Evolutionary conservation across 805 yeast genomes (phyloP).

Genomic region (Spathaspora passalidarum): DNA sequence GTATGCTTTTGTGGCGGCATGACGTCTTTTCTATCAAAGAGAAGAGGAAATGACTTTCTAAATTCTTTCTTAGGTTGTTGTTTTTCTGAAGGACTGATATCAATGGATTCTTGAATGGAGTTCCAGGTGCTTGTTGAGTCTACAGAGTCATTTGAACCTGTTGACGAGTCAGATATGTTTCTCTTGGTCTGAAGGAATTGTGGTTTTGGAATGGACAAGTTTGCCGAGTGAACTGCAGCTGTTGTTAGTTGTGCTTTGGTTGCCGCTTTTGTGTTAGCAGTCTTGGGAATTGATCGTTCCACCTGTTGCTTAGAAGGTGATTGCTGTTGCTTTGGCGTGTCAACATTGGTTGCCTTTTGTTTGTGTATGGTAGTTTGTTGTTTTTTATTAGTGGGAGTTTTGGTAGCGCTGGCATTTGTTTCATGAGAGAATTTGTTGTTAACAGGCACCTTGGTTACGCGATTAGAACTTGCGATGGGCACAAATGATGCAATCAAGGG

Average conservation of each 20-base stretch:
- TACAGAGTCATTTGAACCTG: constrained; percentile 1
- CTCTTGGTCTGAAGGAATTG: not conserved
- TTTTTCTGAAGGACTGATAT: constrained; percentile 7
- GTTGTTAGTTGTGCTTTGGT: too few species aligned
- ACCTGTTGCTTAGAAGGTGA: too few species aligned
- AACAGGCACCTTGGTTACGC: too few species aligned
- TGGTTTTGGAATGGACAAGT: not conserved
- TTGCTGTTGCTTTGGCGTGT: too few species aligned
- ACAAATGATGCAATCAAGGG: not conserved
- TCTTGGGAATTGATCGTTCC: not conserved
- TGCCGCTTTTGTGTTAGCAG: too few species aligned
- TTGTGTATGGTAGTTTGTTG: too few species aligned
- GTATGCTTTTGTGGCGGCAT: not conserved
- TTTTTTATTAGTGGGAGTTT: too few species aligned
- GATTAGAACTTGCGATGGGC: too few species aligned
- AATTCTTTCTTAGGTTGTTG: not conserved
- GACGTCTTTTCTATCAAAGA: not conserved
- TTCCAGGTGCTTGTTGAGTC: constrained; percentile 21
- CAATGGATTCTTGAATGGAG: constrained; percentile 26
- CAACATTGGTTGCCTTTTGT: too few species aligned
- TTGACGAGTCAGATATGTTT: constrained; percentile 2
- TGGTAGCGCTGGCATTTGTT: too few species aligned
- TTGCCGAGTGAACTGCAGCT: too few species aligned
- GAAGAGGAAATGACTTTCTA: not conserved
- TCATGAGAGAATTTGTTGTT: too few species aligned